These are phyloP conservation scores for Physcomitrium patens DNA, from an alignment of 225 moss, liverwort and hornwort genomes.

Conservation along the genomic window DNA sequence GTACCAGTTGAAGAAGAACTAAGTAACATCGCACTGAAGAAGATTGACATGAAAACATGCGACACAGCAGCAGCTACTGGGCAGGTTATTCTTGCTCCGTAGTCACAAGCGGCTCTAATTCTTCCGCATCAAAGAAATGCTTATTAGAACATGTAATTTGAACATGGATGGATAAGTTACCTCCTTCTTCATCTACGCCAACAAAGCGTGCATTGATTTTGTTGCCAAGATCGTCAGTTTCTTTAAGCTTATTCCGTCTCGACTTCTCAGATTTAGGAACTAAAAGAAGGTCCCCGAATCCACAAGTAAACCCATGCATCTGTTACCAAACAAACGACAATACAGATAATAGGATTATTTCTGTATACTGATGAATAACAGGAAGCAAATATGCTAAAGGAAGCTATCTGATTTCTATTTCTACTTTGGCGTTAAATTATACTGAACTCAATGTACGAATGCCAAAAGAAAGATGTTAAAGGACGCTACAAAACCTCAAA, in stretches of 20 bases:
- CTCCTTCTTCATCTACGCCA: constrained; percentile 59
- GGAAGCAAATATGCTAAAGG: constrained; percentile 28
- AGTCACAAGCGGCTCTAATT: neutral
- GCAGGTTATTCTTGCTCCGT: neutral
- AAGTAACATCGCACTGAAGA: constrained; percentile 10
- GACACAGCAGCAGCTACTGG: neutral
- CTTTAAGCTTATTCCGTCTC: constrained; percentile 74
- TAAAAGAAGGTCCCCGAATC: constrained; percentile 81
- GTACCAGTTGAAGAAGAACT: neutral
- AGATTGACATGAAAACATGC: neutral
- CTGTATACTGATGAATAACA: neutral
- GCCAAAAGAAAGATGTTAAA: neutral
- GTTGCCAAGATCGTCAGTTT: constrained; percentile 84
- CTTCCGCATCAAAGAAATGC: constrained; percentile 1
- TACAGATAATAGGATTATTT: constrained; percentile 18
- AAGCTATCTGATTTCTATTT: neutral
- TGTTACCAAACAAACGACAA: constrained; percentile 37
- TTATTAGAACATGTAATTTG: neutral
- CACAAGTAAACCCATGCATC: constrained; percentile 98
- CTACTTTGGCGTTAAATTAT: neutral
- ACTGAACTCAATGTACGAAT: constrained; percentile 2
- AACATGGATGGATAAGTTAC: constrained; percentile 35
- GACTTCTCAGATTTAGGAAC: constrained; percentile 71
- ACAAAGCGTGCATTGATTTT: constrained; percentile 77
- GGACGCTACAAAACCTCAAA: neutral